phyloP scores from a whole-genome alignment of 768 basidiomycete genomes.

The Krasilnikovozyma curviuscula region DNA sequence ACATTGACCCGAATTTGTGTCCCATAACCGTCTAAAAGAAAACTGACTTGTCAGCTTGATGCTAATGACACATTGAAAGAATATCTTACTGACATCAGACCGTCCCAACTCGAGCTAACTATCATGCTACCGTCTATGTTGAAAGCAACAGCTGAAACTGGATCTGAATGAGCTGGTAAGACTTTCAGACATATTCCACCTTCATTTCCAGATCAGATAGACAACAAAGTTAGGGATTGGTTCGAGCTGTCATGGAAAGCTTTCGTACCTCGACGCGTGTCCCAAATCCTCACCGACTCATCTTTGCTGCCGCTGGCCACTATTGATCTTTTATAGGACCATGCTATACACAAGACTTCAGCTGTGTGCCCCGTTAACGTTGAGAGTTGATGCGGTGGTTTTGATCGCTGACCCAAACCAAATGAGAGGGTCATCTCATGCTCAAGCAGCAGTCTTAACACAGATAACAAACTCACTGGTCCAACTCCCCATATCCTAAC shows the following conservation, averaged over 20 bases:
- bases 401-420: constrained; percentile 31
- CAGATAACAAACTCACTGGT: constrained; percentile 28
- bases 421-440: constrained; percentile 1
- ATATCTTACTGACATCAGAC: constrained; percentile 53
- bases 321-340: constrained; percentile 72
- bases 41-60: too few species aligned
- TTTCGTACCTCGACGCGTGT: constrained; percentile 58
- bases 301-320: constrained; percentile 88
- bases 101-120: constrained; percentile 89
- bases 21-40: constrained; percentile 72
- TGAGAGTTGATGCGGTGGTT: constrained; percentile 32
- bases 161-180: constrained; percentile 90
- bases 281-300: constrained; percentile 93
- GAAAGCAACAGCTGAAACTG: constrained; percentile 83
- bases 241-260: background rate
- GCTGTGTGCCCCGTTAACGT: constrained; percentile 71
- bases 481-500: constrained; percentile 69
- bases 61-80: background rate
- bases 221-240: background rate
- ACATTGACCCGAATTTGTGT: constrained; percentile 90
- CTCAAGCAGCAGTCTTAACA: background rate
- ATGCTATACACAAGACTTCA: constrained; percentile 84
- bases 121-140: constrained; percentile 88
- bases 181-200: constrained; percentile 39
- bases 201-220: background rate